Evolutionary conservation across 495 filamentous ascomycete genomes (phyloP), one percentile per base, ranked within the genome.

Genomic region (Bathelium albidoporum): DNA sequence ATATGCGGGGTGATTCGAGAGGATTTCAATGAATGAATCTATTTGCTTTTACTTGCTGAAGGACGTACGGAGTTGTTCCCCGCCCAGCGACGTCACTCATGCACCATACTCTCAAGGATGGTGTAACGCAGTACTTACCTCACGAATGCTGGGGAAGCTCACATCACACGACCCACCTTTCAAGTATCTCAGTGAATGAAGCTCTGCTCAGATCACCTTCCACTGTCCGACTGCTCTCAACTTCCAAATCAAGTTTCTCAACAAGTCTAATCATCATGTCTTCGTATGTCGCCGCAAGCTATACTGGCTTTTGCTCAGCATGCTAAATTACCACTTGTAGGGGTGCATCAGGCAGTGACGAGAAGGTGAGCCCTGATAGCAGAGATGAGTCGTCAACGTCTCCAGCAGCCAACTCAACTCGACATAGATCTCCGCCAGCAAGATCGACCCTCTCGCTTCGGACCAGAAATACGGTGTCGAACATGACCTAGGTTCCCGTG

Each of bases 401-500:
- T 16, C 29, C 49, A 55, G 49, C 49, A 55, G 24, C 49, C 29
- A 2, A 55, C 24, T 14, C 34, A 39, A 26, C 9, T 29, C n/a
- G n/a, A 55, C 24, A 12, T 29, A 55, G 53, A 59, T 64, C 31
- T 59, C 62, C 32, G 62, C 49, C 31, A 45, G 29, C 52, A 64
- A 64, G 34, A 64, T 64, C 39, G 32, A 59, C n/a, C 62, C 62
- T 1, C 39, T 64, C 28, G 52, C 36, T 4, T 64, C 62, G 22
- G 62, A 59, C 5, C 31, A 26, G 32, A 64, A 64, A 55, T 28
- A 39, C 16, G 28, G 28, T 58, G 52, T 43, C 2, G 28, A 31
- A 24, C 53, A 34, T 28, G 62, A 59, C 52, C 16, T 32, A 22
- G 28, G 32, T 36, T 22, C 29, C 11, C 14, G 32, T 20, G 62